These are phyloP conservation scores for Cynanchum wilfordii DNA, from an alignment of 257 asterid species.

Conservation along the genomic window DNA sequence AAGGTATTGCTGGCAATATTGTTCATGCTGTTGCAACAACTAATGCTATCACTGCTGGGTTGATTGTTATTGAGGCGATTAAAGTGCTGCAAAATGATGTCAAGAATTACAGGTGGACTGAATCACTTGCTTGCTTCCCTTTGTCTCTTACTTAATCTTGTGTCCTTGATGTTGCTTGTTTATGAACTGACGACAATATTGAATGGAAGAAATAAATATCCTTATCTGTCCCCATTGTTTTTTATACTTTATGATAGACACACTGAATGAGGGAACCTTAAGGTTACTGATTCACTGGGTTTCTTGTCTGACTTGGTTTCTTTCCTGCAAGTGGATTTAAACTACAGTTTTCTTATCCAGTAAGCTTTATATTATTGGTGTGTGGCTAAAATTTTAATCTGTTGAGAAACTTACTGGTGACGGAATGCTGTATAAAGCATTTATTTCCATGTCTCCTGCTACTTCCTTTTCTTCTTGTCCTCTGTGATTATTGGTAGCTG, in stretches of 20 bases:
- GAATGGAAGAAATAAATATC: not conserved
- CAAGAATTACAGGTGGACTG: slow-evolving; percentile 60
- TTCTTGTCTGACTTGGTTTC: slow-evolving; percentile 1
- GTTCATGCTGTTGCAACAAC: slow-evolving; percentile 99
- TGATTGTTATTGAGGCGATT: slow-evolving; percentile 94
- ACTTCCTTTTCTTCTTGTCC: no score
- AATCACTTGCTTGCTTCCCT: slow-evolving; percentile 1
- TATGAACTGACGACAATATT: not conserved
- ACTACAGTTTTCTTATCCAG: not conserved
- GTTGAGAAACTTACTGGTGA: not conserved
- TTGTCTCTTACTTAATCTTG: not conserved
- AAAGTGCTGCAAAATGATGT: slow-evolving; percentile 79
- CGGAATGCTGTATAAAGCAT: not conserved
- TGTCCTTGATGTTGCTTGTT: slow-evolving; percentile 1
- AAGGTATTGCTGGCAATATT: slow-evolving; percentile 97
- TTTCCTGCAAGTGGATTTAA: not conserved
- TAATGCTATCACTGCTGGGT: slow-evolving; percentile 92
- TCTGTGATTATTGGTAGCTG: not conserved
- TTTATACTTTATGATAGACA: not conserved
- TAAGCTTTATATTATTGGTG: not conserved
- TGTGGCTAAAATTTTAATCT: not conserved
- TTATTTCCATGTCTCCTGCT: not conserved
- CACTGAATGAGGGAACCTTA: not conserved
- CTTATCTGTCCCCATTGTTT: not conserved
- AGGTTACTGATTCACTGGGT: not conserved